phyloP scores from a whole-genome alignment of 108 stramenopile genomes.

The Nitzschia palea region DNA sequence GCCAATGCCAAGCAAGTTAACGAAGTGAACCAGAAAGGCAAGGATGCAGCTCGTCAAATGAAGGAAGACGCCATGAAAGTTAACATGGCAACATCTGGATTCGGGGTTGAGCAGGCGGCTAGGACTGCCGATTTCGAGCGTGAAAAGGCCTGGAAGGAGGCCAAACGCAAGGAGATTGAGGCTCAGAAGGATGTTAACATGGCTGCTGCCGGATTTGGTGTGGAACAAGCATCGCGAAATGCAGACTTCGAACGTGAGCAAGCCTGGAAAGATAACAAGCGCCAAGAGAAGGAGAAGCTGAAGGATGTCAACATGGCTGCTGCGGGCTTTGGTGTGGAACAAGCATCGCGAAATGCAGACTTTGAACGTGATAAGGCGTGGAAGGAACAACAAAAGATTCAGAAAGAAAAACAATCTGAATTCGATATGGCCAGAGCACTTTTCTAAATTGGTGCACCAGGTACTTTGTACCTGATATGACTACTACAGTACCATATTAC shows the following conservation, averaged over 20 bases:
- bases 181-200: slow-evolving; percentile 42
- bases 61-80: slow-evolving; percentile 32
- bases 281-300: slow-evolving; percentile 15
- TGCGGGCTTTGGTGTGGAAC: slow-evolving; percentile 31
- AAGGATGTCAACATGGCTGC: slow-evolving; percentile 43
- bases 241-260: slow-evolving; percentile 41
- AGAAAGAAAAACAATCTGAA: slow-evolving; percentile 27
- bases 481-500: no score
- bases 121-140: slow-evolving; percentile 33
- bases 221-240: slow-evolving; percentile 37
- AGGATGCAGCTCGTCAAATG: slow-evolving; percentile 22
- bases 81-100: slow-evolving; percentile 39
- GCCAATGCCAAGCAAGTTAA: slow-evolving; percentile 29
- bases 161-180: slow-evolving; percentile 12
- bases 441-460: slow-evolving; percentile 6
- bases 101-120: slow-evolving; percentile 34
- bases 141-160: slow-evolving; percentile 35
- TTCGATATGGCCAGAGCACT: slow-evolving; percentile 8
- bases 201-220: slow-evolving; percentile 36
- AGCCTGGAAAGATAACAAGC: slow-evolving; percentile 27
- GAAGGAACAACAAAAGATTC: slow-evolving; percentile 20
- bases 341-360: slow-evolving; percentile 33
- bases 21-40: slow-evolving; percentile 18
- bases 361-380: slow-evolving; percentile 34
- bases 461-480: no score